Evolutionary conservation across 2,329 filamentous ascomycete species (phyloP), one percentile per base, ranked within the genome.

Genomic region (Fusarium multiceps): DNA sequence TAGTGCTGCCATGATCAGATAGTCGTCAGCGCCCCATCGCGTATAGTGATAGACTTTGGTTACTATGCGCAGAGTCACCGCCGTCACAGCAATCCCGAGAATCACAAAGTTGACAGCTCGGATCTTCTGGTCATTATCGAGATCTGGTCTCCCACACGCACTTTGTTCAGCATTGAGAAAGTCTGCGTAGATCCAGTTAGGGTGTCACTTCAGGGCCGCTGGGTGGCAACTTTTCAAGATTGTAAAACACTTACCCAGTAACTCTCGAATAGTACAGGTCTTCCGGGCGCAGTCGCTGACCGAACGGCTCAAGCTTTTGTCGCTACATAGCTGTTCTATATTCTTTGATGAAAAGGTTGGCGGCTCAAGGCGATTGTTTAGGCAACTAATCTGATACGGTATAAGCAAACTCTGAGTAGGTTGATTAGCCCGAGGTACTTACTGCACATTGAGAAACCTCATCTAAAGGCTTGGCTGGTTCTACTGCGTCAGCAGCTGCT

Each of bases 1-100:
- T 1, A 43, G n/a, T 3, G 43, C 59, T 0, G 20, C 59, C 0
- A 63, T 30, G 4, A 63, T 48, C 2, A 37, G 18, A 6, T 34
- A 48, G 13, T 63, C 60, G 4, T 63, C 60, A 3, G 9, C 13
- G 6, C 60, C 60, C 60, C 60, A 63, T 23, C 4, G n/a, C 2
- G 25, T 41, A 7, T 37, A 43, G 2, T 34, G 16, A 16, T 43
- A 23, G 0, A 16, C 20, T 12, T 57, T 63, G 0, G 25, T n/a
- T 3, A 63, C 13, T 1, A 20, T 45, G 4, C 60, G 42, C 6
- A 55, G 28, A 0, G 23, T 7, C 2, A 63, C 60, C 0, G 42
- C 34, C 0, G 37, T 9, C 1, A 63, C 25, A 0, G 37, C 58
- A 8, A 63, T 37, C 1, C 58, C 58, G 0, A 63, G 49, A 1